Conservation (phyloP, 306 rosid genomes). For the Vigna trinervia region DNA sequence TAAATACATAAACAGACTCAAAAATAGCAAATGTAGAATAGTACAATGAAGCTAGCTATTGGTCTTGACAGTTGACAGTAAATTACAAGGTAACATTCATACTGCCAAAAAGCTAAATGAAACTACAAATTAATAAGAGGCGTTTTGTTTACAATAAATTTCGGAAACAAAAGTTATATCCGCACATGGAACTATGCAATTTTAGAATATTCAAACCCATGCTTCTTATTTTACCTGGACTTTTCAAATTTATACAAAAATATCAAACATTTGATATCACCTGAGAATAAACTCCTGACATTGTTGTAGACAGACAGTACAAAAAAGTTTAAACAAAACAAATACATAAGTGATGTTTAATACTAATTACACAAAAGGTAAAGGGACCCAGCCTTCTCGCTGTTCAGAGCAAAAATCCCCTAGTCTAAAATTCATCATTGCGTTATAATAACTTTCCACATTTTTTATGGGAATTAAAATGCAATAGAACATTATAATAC, state of each 20-base stretch:
- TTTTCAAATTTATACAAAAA: neutral
- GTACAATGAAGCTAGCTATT: neutral
- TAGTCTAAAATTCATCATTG: neutral
- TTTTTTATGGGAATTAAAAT: neutral
- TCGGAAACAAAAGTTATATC: neutral
- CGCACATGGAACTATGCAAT: neutral
- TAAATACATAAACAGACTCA: neutral
- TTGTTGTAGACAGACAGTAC: neutral
- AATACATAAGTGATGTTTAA: neutral
- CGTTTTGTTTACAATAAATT: constrained; percentile 1
- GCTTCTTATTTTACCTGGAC: neutral
- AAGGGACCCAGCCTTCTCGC: constrained; percentile 1
- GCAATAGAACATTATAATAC: neutral
- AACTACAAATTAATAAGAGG: constrained; percentile 1
- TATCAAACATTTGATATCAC: neutral
- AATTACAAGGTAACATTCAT: constrained; percentile 11
- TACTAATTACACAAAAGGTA: neutral
- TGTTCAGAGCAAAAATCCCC: neutral
- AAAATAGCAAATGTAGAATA: constrained; percentile 33
- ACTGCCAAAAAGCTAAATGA: constrained; percentile 8
- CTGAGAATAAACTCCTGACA: neutral
- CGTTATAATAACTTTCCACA: neutral
- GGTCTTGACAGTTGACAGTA: neutral
- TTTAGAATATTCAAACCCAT: constrained; percentile 19
- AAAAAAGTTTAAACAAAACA: neutral